These are phyloP conservation scores for Endocarpon pusillum DNA, from an alignment of 495 filamentous ascomycete genomes.

Conservation along the genomic window DNA sequence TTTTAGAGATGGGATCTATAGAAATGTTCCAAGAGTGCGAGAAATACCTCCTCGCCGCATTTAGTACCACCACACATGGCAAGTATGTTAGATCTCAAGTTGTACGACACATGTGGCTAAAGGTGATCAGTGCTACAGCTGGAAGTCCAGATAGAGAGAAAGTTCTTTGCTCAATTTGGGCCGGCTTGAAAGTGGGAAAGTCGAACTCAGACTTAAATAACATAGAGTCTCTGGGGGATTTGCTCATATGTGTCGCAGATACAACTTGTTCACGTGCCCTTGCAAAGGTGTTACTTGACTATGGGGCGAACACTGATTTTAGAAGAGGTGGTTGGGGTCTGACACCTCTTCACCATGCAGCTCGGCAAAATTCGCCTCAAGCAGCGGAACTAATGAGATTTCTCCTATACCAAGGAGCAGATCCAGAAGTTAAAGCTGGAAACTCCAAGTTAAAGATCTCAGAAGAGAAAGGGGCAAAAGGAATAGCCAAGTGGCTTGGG, in stretches of 20 bases:
- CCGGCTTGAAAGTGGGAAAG: background rate
- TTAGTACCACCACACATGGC: too few relatives aligned
- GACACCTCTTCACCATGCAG: conserved; percentile 19
- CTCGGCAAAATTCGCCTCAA: background rate
- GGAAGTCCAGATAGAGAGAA: background rate
- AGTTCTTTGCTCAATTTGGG: background rate
- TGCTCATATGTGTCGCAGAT: conserved; percentile 1
- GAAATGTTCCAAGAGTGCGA: background rate
- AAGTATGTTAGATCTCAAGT: too few relatives aligned
- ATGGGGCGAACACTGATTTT: conserved; percentile 6
- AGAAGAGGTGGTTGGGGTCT: conserved; percentile 4
- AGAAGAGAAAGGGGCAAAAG: conserved; percentile 8
- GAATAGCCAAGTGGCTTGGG: conserved; percentile 10
- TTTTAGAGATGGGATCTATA: background rate
- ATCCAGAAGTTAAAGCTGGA: conserved; percentile 2
- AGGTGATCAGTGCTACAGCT: background rate
- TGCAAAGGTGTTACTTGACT: conserved; percentile 8
- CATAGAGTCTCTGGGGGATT: background rate
- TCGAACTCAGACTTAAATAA: background rate
- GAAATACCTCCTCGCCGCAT: background rate
- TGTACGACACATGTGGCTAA: background rate
- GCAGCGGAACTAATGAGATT: conserved; percentile 6
- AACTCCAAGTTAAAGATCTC: background rate
- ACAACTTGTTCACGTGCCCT: conserved; percentile 7
- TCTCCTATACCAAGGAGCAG: conserved; percentile 5